Evolutionary conservation across 1,284 basidiomycete species (phyloP).

Genomic region (Rhodotorula glutinis): DNA sequence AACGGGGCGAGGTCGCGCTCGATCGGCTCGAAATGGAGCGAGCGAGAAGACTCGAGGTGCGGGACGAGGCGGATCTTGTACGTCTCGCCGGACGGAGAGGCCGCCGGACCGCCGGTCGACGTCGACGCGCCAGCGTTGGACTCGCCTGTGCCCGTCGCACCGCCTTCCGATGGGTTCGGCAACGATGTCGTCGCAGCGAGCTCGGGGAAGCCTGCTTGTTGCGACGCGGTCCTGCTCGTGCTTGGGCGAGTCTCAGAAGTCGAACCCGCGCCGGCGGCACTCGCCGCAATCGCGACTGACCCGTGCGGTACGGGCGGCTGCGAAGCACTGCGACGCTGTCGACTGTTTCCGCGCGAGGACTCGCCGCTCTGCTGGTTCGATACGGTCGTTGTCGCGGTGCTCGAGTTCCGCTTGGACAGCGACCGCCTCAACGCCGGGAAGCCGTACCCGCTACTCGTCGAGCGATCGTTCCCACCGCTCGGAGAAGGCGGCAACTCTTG

Average conservation of each 20-base stretch:
- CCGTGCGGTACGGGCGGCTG: conserved; percentile 25
- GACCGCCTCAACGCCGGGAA: conserved; percentile 34
- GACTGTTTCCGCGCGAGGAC: not conserved
- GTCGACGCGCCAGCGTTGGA: conserved; percentile 22
- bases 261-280: not conserved
- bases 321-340: conserved; percentile 23
- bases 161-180: conserved; percentile 7
- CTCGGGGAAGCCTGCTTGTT: not conserved
- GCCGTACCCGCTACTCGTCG: conserved; percentile 25
- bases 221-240: not conserved
- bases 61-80: conserved; percentile 77
- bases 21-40: conserved; percentile 90
- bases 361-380: not conserved
- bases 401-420: conserved; percentile 28
- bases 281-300: not conserved
- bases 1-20: conserved; percentile 65
- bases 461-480: conserved; percentile 7
- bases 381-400: not conserved
- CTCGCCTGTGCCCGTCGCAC: conserved; percentile 3
- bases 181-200: conserved; percentile 10
- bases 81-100: not conserved
- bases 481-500: conserved; percentile 31
- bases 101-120: not conserved
- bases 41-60: conserved; percentile 83
- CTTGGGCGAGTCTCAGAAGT: not conserved